Evolutionary conservation across 2,329 filamentous ascomycete genomes (phyloP).

Genomic region (Beauveria bassiana): DNA sequence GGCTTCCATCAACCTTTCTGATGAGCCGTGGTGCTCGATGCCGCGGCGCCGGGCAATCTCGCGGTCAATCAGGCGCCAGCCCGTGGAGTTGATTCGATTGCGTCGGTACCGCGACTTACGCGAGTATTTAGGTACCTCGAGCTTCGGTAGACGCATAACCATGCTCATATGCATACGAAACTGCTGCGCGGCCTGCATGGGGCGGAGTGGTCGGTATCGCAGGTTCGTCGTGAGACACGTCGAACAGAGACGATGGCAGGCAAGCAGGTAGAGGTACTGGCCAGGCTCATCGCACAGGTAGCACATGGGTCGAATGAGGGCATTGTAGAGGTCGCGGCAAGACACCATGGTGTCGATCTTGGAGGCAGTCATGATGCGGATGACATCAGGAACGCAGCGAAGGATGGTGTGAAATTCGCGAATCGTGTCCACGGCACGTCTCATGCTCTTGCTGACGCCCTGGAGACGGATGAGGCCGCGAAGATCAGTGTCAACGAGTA

Average conservation of each 20-base stretch:
- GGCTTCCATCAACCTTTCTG: too few relatives aligned
- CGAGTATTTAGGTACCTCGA: not conserved
- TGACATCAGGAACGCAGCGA: not conserved
- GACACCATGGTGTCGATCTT: not conserved
- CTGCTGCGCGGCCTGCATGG: not conserved
- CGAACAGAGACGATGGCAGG: not conserved
- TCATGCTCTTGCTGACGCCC: not conserved
- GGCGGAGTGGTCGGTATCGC: not conserved
- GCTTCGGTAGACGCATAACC: not conserved
- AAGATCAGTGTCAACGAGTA: not conserved
- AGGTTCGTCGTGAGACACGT: not conserved
- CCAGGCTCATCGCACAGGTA: not conserved
- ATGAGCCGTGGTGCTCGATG: not conserved
- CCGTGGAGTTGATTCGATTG: not conserved
- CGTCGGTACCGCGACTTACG: fast-evolving
- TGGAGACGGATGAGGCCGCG: not conserved
- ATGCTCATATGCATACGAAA: not conserved
- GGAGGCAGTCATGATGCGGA: not conserved
- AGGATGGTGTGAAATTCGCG: not conserved
- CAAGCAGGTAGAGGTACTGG: not conserved
- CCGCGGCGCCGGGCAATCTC: not conserved
- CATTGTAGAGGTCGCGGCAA: not conserved
- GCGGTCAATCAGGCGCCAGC: not conserved
- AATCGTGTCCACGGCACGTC: not conserved
- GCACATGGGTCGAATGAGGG: not conserved